phyloP scores from a whole-genome alignment of 1,284 basidiomycete genomes.

The Sanghuangporus sanghuang region DNA sequence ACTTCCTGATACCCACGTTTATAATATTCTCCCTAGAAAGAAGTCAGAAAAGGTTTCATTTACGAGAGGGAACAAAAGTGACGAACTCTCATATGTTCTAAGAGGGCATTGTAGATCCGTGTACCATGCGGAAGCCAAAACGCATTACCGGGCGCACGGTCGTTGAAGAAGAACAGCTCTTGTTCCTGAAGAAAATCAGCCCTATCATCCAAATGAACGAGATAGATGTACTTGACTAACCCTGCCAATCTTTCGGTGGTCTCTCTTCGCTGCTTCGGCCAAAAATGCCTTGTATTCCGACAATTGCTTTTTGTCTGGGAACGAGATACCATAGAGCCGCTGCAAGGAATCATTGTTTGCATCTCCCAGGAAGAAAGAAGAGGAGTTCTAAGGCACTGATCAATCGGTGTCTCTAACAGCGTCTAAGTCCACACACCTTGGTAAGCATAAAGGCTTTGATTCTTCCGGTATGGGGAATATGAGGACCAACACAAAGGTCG shows the following conservation, averaged over 20 bases:
- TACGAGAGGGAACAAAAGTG: not conserved
- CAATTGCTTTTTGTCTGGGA: constrained; percentile 97
- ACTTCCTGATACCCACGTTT: constrained; percentile 91
- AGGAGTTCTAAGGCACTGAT: constrained; percentile 68
- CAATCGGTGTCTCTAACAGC: not conserved
- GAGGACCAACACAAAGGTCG: constrained; percentile 95
- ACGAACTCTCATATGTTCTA: constrained; percentile 85
- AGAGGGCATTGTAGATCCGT: constrained; percentile 92
- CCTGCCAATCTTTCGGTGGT: constrained; percentile 94
- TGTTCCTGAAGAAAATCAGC: constrained; percentile 57
- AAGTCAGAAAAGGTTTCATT: not conserved
- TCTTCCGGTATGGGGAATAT: constrained; percentile 95
- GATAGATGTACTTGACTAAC: constrained; percentile 29
- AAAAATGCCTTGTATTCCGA: constrained; percentile 96
- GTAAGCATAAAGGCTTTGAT: constrained; percentile 97
- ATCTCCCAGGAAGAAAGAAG: constrained; percentile 98
- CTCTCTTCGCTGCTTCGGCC: constrained; percentile 94
- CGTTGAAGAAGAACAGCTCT: constrained; percentile 99
- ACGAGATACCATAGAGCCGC: constrained; percentile 97
- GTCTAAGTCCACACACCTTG: constrained; percentile 50
- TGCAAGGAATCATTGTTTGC: constrained; percentile 93
- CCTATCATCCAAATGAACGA: not conserved
- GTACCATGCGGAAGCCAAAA: constrained; percentile 99
- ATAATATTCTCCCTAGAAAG: constrained; percentile 64
- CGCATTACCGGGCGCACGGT: constrained; percentile 89